Evolutionary conservation across 192 early-diverging fungal species (phyloP).

Genomic region (Podila clonocystis): DNA sequence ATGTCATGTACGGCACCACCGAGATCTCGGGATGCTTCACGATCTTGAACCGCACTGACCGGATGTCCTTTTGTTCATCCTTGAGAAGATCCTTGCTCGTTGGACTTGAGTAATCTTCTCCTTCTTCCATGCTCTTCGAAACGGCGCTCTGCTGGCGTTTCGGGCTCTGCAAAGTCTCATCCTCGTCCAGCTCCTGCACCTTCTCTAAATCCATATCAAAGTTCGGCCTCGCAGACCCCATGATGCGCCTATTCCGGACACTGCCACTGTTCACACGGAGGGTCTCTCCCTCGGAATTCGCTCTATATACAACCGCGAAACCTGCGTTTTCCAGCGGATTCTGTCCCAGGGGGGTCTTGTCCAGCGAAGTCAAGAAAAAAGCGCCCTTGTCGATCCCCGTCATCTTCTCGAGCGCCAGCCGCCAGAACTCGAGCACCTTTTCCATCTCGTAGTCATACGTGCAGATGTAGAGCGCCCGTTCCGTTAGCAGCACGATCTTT

Average conservation of each 20-base stretch:
- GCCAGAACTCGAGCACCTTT: slow-evolving; percentile 71
- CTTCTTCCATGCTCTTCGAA: background rate
- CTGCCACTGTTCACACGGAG: slow-evolving; percentile 62
- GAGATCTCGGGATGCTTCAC: slow-evolving; percentile 46
- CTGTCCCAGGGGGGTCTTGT: slow-evolving; percentile 10
- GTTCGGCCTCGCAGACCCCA: slow-evolving; percentile 3
- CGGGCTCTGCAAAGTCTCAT: background rate
- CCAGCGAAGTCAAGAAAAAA: slow-evolving; percentile 28
- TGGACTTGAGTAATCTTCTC: background rate
- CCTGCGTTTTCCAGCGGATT: slow-evolving; percentile 61
- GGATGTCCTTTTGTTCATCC: slow-evolving; percentile 22
- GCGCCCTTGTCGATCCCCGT: slow-evolving; percentile 64
- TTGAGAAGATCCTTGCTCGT: slow-evolving; percentile 16
- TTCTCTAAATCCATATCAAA: background rate
- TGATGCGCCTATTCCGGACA: slow-evolving; percentile 52
- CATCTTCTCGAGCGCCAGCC: slow-evolving; percentile 67
- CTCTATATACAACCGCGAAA: slow-evolving; percentile 56
- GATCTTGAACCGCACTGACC: slow-evolving; percentile 43
- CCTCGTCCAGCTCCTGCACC: slow-evolving; percentile 11
- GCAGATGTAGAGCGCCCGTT: slow-evolving; percentile 74
- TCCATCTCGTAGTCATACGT: slow-evolving; percentile 74
- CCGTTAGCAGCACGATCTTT: slow-evolving; percentile 72
- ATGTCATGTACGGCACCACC: slow-evolving; percentile 23
- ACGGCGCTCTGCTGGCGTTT: background rate
- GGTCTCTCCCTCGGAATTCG: slow-evolving; percentile 55